Base-by-base conservation (phyloP, 208 protist species). In the Angomonas ambiguus region DNA sequence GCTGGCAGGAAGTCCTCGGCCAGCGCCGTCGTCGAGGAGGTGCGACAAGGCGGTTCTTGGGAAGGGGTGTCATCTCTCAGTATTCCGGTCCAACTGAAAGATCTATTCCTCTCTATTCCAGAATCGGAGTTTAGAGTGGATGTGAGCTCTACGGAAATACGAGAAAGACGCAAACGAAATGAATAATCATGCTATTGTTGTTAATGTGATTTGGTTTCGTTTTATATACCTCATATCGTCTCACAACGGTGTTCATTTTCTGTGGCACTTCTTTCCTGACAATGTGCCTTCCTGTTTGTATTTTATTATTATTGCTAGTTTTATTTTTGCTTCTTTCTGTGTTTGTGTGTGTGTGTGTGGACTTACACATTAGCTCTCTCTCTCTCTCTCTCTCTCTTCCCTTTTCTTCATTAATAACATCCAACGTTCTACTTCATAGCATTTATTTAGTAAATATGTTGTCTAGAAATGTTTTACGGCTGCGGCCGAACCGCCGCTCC, bases 141-240 rank as follows among this genome's bases (percentile, higher is more conserved):
- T 72, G 51, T 93, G 20, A 89, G 84, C 72, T 93, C 82, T 0
- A 91, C 87, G 1, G 76, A 79, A 61, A 34, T 93, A 53, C 82
- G 87, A 0, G 57, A 35, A 45, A 4, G 31, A 16, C 53, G 28
- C 53, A 22, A 31, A 59, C 28, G 11, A 56, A 56, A 45, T 45
- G 16, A 45, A 8, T 8, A 45, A 8, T 8, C 16, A 5, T 56
- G 49, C 49, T 28, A 27, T 56, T 56, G 42, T 32, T 71, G 11
- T 58, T 48, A 28, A 55, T 42, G 11, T 66, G 28, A 59, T 30
- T 30, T 1, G 58, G 38, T 59, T 49, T 78, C 27, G 31, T 67
- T 56, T 31, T 66, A 30, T 58, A 4, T 31, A 20, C 61, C 18
- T 8, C 42, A 71, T 20, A 34, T 65, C 55, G 13, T 67, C 11